Evolutionary conservation across 768 basidiomycete species (phyloP).

Genomic region (Mrakia gelida): DNA sequence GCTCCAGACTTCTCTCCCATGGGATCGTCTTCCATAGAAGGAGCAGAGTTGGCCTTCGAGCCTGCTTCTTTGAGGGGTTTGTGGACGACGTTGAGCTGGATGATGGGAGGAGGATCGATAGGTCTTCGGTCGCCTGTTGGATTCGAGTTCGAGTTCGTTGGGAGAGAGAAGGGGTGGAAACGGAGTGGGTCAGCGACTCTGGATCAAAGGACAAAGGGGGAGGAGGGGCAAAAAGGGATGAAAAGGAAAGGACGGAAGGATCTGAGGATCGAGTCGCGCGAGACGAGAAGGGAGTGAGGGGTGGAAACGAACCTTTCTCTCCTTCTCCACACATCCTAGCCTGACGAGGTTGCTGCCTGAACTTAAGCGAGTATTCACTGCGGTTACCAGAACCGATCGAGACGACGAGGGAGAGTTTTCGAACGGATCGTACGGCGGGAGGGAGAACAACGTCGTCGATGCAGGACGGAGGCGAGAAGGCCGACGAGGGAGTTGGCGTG

Average conservation of each 20-base stretch:
- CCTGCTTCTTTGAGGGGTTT: conserved; percentile 38
- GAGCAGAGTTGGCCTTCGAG: conserved; percentile 9
- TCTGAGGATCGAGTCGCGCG: conserved; percentile 7
- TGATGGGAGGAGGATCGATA: conserved; percentile 93
- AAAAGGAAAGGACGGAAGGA: background rate
- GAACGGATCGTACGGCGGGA: background rate
- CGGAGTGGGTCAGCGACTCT: conserved; percentile 21
- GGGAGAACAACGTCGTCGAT: background rate
- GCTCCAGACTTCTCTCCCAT: background rate
- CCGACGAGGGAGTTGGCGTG: background rate
- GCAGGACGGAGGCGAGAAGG: background rate
- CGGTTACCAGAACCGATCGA: conserved; percentile 19
- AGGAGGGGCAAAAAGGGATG: background rate
- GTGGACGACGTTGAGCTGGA: conserved; percentile 86
- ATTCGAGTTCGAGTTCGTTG: background rate
- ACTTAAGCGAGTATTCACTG: conserved; percentile 79
- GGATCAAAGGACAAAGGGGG: background rate
- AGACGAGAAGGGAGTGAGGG: background rate
- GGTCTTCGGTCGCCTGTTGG: conserved; percentile 80
- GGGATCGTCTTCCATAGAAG: too few species aligned
- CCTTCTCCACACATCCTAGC: conserved; percentile 48
- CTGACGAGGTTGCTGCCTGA: conserved; percentile 88
- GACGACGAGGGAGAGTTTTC: conserved; percentile 17
- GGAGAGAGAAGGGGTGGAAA: conserved; percentile 3
- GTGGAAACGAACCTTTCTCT: conserved; percentile 56